These are phyloP conservation scores for Rutstroemia sp. DNA, from an alignment of 2,329 filamentous ascomycete genomes.

Conservation along the genomic window DNA sequence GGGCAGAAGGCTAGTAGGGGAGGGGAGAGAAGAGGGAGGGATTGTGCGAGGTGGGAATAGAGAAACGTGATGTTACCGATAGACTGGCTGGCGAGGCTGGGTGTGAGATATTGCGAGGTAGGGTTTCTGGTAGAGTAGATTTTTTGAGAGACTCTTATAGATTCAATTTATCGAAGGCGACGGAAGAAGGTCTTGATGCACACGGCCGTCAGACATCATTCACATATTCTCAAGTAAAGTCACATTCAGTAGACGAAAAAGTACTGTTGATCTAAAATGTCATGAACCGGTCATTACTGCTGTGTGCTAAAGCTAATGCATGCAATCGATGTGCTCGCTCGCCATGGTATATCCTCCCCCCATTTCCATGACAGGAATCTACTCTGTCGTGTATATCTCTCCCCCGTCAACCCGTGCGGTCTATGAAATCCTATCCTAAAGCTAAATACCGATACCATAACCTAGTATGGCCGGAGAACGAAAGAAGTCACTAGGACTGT, in stretches of 20 bases:
- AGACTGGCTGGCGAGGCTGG: too few relatives aligned
- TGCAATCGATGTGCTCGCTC: not conserved
- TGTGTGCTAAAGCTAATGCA: slow-evolving; percentile 3
- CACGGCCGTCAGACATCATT: too few relatives aligned
- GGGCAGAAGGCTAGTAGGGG: not conserved
- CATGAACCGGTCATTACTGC: slow-evolving; percentile 8
- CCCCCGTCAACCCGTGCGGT: not conserved
- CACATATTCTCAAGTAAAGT: too few relatives aligned
- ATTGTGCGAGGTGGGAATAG: not conserved
- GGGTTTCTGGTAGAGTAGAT: too few relatives aligned
- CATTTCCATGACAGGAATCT: slow-evolving; percentile 4
- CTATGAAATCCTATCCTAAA: too few relatives aligned
- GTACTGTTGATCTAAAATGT: not conserved
- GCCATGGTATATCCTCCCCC: not conserved
- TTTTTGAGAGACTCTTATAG: too few relatives aligned
- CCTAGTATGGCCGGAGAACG: not conserved
- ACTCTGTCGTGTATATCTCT: slow-evolving; percentile 1
- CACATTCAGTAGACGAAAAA: not conserved
- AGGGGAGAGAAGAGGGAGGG: not conserved
- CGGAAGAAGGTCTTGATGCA: not conserved
- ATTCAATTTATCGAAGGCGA: too few relatives aligned
- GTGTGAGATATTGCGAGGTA: too few relatives aligned
- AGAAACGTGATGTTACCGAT: not conserved
- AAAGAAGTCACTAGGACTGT: too few relatives aligned
- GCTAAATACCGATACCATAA: not conserved